Conservation (phyloP, 768 basidiomycete genomes). For the Suillus ampliporus region DNA sequence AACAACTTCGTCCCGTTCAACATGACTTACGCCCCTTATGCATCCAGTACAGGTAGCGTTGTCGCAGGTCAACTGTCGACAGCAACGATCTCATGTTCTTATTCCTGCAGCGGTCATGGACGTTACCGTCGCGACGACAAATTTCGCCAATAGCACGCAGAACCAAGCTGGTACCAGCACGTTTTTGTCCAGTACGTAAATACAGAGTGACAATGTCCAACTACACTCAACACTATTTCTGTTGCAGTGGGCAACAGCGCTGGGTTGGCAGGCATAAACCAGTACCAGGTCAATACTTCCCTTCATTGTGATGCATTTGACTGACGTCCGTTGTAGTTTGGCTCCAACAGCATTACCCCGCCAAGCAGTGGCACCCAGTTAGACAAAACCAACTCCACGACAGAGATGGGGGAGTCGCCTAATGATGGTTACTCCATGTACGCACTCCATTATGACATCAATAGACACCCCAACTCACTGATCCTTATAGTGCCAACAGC, state of each 20-base stretch:
- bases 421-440: slow-evolving; percentile 65
- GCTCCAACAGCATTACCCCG: slow-evolving; percentile 48
- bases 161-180: slow-evolving; percentile 56
- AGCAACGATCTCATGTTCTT: slow-evolving; percentile 8
- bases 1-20: slow-evolving; percentile 69
- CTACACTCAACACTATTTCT: not conserved
- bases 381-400: slow-evolving; percentile 38
- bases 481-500: not conserved
- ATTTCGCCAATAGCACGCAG: slow-evolving; percentile 58
- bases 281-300: slow-evolving; percentile 31
- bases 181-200: slow-evolving; percentile 55
- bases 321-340: slow-evolving; percentile 48
- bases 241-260: slow-evolving; percentile 44
- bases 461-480: not conserved
- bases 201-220: not conserved
- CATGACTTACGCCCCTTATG: slow-evolving; percentile 47
- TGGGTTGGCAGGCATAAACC: slow-evolving; percentile 36
- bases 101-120: slow-evolving; percentile 21
- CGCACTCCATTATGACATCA: slow-evolving; percentile 12
- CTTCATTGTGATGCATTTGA: not conserved
- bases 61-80: not conserved
- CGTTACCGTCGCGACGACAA: slow-evolving; percentile 37
- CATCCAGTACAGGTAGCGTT: slow-evolving; percentile 34
- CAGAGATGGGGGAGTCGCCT: slow-evolving; percentile 57
- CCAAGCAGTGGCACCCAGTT: slow-evolving; percentile 50